Evolutionary conservation across 306 rosid genomes (phyloP).

Genomic region (Rosa persica): DNA sequence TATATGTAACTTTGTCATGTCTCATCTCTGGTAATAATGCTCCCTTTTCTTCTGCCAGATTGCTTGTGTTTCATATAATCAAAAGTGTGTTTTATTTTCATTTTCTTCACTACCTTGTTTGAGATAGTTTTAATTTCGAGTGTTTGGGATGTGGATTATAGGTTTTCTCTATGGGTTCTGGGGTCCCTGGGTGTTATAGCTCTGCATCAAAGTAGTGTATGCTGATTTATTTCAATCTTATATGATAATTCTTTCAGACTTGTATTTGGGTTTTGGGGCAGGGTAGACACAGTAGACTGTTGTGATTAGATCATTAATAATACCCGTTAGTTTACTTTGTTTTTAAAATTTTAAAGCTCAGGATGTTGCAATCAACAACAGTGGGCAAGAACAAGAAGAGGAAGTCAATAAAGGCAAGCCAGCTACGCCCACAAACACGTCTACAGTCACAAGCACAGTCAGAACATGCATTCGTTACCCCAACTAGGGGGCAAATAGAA

Average conservation of each 20-base stretch:
- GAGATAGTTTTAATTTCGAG: too few species aligned
- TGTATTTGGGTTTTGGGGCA: neutral
- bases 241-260: neutral
- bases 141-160: too few species aligned
- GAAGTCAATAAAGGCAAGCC: neutral
- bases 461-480: neutral
- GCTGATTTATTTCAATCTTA: neutral
- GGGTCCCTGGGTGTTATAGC: too few species aligned
- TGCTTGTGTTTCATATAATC: too few species aligned
- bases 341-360: neutral
- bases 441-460: neutral
- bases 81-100: too few species aligned
- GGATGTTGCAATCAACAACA: neutral
- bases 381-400: neutral
- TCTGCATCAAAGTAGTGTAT: too few species aligned
- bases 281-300: neutral
- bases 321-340: neutral
- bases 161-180: too few species aligned
- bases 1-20: neutral
- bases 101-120: too few species aligned
- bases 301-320: neutral
- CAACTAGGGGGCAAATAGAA: neutral
- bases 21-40: neutral
- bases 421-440: neutral
- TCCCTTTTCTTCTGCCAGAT: too few species aligned